Evolutionary conservation across 2,329 filamentous ascomycete species (phyloP), one percentile per base, ranked within the genome.

Genomic region (Botrytis paeoniae): DNA sequence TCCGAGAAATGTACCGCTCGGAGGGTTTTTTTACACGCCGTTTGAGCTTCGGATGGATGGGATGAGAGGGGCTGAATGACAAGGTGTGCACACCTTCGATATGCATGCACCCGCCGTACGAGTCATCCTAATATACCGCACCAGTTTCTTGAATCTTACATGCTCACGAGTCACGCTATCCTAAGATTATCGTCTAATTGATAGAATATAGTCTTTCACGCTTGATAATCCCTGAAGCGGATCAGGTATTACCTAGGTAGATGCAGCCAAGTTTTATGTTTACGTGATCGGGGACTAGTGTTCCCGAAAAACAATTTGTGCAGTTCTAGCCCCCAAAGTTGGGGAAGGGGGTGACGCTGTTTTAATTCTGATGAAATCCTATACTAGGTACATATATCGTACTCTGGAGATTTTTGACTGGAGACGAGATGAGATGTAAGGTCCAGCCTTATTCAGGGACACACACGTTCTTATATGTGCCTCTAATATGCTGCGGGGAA

Each of bases 11-110:
- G 32, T 32, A 25, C 14, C 54, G 29, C 51, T 61, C 64, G 64
- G 64, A 39, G 41, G 32, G 6, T n/a, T 59, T 35, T 25, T 54
- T 16, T 6, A 7, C 20, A n/a, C 54, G 37, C 54, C 54, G 54
- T 57, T 29, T 32, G 25, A n/a, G 16, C 48, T 54, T 54, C 25
- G 12, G 48, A 54, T 37, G 29, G 35, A n/a, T 39, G 35, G 22
- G 35, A 61, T 70, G 39, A 69, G 32, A 20, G 41, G 48, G n/a
- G 66, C 51, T 70, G 54, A 61, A 12, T 22, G 68, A 35, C 54
- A 51, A 12, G 64, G 8, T 25, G 12, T 35, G 6, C 5, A 18
- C 22, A 35, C n/a, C 9, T 57, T 29, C 51, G 29, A 29, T 29
- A 29, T 70, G 51, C 54, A 61, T 48, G 54, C 54, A 70, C 22